Base-by-base conservation (phyloP, 2,329 filamentous ascomycete species). In the Grosmannia clavigera region DNA sequence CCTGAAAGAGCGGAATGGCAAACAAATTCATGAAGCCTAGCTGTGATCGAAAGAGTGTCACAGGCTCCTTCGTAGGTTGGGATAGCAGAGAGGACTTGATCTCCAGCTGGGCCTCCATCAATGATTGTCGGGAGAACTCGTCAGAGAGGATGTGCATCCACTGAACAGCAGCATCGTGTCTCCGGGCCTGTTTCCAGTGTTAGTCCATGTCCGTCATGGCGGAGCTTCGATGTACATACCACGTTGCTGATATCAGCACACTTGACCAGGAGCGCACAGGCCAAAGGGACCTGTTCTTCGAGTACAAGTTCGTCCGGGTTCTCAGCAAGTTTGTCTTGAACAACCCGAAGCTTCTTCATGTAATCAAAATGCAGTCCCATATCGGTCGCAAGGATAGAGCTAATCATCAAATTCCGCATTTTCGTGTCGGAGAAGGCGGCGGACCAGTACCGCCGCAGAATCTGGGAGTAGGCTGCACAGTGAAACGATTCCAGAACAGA, bases 161-260 rank as follows among this genome's bases (percentile, higher is more conserved):
- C 70, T 87, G 81, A 52, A 90, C 78, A 27, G 94, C 94, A 31
- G 91, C 84, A 60, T 87, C 81, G 70, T 94, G 92, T 60, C 85
- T 87, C 60, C 94, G 85, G 59, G 92, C 91, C 88, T 92, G 64
- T n/a, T 40, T 4, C 25, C 10, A 25, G 5, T 22, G 61, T 68
- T 27, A 67, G 65, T n/a, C 5, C 33, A 2, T 5, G 19, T 6
- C 29, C 14, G 16, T 19, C 43, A 9, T 31, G 22, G 14, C 5
- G 33, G 46, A 29, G 52, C 46, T 12, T 46, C n/a, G 14, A 40
- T 31, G 57, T 19, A 86, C 88, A 72, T 80, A 92, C 89, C 71
- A 97, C 94, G 70, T 99, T 99, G 75, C 92, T 96, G 69, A 99
- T 97, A 72, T 99, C 94, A 48, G 94, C 94, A 70, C 94, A 97